Evolutionary conservation across 257 asterid genomes (phyloP).

Genomic region (Echites panduratus): DNA sequence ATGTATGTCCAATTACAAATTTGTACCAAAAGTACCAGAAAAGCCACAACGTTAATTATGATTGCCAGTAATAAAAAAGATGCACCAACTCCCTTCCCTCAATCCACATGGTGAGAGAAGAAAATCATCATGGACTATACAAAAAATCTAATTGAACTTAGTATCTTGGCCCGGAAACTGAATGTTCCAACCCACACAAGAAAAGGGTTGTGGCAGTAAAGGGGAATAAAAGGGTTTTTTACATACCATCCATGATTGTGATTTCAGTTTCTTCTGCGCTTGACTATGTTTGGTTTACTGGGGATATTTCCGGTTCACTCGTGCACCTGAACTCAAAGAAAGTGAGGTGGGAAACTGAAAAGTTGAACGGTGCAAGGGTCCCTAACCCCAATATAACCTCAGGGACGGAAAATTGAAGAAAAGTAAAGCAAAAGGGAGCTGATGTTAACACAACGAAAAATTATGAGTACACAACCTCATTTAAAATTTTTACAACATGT

Average conservation of each 20-base stretch:
- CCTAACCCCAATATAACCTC: no score
- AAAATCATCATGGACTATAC: not conserved
- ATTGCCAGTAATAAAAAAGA: not conserved
- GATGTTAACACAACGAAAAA: no score
- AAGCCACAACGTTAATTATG: not conserved
- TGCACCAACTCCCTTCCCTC: not conserved
- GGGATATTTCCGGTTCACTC: not conserved
- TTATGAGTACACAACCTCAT: no score
- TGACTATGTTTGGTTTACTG: not conserved
- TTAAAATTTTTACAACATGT: no score
- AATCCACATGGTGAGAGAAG: not conserved
- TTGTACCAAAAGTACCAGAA: not conserved
- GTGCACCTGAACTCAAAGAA: not conserved
- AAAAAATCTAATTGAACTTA: not conserved
- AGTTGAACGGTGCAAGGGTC: no score
- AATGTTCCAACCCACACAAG: not conserved
- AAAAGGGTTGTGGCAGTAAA: not conserved
- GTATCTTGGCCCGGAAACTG: not conserved
- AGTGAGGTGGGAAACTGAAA: not conserved
- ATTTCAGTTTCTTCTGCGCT: not conserved
- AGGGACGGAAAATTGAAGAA: no score
- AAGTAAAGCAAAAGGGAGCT: no score
- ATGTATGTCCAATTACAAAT: not conserved
- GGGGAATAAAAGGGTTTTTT: not conserved
- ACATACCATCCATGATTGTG: conserved; percentile 22